Evolutionary conservation across 1,139 yeast genomes (phyloP).

Genomic region (Yamadazyma mexicana): DNA sequence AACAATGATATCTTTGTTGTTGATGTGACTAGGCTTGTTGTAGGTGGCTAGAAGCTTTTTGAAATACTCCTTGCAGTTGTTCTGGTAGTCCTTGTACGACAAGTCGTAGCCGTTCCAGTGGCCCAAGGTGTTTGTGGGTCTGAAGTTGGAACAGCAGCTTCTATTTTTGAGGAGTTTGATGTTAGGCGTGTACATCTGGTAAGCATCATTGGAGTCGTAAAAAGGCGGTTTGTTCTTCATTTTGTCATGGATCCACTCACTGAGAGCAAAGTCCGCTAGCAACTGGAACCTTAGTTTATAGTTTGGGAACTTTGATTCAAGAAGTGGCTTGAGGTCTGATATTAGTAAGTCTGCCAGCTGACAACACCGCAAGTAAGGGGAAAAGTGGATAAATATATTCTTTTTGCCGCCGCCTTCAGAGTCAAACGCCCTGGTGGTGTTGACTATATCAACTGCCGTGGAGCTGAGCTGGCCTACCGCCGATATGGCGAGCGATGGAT

Average conservation of each 20-base stretch:
- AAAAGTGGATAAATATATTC: slow-evolving; percentile 43
- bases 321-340: slow-evolving; percentile 26
- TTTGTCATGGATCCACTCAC: slow-evolving; percentile 50
- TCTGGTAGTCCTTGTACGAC: slow-evolving; percentile 43
- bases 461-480: slow-evolving; percentile 32
- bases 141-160: slow-evolving; percentile 39
- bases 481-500: slow-evolving; percentile 37
- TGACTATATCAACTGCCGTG: slow-evolving; percentile 32
- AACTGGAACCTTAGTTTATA: slow-evolving; percentile 41
- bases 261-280: slow-evolving; percentile 47
- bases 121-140: slow-evolving; percentile 49
- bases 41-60: slow-evolving; percentile 46
- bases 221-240: slow-evolving; percentile 48
- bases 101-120: slow-evolving; percentile 48
- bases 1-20: slow-evolving; percentile 38
- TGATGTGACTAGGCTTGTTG: slow-evolving; percentile 37
- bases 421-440: slow-evolving; percentile 26
- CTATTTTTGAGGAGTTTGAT: slow-evolving; percentile 37
- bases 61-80: slow-evolving; percentile 42
- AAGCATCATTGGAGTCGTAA: slow-evolving; percentile 46
- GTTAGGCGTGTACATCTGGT: slow-evolving; percentile 50
- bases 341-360: slow-evolving; percentile 46
- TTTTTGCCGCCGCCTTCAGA: slow-evolving; percentile 23
- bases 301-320: slow-evolving; percentile 28
- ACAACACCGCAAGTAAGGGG: slow-evolving; percentile 47